These are phyloP conservation scores for Apiospora saccharicola DNA, from an alignment of 2,329 filamentous ascomycete genomes.

Conservation along the genomic window DNA sequence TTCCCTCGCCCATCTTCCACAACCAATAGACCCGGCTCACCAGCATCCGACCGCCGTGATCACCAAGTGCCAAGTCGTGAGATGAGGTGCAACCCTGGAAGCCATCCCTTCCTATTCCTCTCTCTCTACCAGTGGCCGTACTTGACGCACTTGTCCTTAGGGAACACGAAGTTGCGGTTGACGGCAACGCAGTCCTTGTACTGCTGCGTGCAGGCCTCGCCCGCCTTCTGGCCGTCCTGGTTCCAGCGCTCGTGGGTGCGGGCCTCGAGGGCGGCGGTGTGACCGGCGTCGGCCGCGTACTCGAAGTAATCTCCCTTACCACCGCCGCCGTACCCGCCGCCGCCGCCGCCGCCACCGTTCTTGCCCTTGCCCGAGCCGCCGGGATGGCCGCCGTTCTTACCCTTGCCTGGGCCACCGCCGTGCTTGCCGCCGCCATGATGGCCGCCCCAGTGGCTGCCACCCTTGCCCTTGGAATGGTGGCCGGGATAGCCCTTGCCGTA, in stretches of 20 bases:
- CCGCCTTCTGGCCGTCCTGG: background rate
- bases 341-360: background rate
- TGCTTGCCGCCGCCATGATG: background rate
- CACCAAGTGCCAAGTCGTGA: no score
- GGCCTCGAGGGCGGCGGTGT: background rate
- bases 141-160: background rate
- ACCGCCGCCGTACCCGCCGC: background rate
- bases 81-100: background rate
- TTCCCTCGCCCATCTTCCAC: background rate
- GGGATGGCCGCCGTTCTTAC: background rate
- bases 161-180: slow-evolving; percentile 14
- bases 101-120: no score
- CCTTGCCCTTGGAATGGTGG: background rate
- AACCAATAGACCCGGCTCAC: background rate
- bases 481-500: slow-evolving; percentile 15
- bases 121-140: background rate
- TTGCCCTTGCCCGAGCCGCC: background rate
- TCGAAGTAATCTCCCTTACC: background rate
- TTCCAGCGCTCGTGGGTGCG: slow-evolving; percentile 14
- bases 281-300: background rate
- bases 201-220: slow-evolving; percentile 6
- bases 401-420: background rate
- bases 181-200: background rate
- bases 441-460: background rate
- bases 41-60: background rate